Evolutionary conservation across 169 alveolate species (phyloP).

Genomic region (Plasmodium reichenowi): DNA sequence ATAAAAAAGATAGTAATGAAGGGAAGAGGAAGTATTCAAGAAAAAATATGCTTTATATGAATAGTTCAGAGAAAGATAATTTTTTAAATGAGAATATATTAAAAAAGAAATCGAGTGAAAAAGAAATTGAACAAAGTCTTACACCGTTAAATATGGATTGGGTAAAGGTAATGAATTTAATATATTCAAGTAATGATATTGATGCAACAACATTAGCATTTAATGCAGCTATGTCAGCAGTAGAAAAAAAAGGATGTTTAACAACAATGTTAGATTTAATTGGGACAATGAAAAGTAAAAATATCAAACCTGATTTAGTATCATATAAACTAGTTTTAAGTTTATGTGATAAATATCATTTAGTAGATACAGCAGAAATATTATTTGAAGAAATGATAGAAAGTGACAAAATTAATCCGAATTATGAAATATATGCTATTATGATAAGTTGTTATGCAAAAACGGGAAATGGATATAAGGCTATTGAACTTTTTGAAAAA

Average conservation of each 20-base stretch:
- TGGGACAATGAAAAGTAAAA: conserved; percentile 72
- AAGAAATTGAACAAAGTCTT: conserved; percentile 58
- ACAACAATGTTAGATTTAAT: conserved; percentile 36
- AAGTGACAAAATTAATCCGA: conserved; percentile 53
- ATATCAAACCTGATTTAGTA: conserved; percentile 73
- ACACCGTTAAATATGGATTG: conserved; percentile 67
- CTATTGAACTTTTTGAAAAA: conserved; percentile 60
- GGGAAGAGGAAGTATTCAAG: not conserved
- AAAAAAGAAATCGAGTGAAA: conserved; percentile 14
- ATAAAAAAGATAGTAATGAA: not conserved
- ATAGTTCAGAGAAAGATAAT: not conserved
- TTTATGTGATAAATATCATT: conserved; percentile 60
- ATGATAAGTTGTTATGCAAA: conserved; percentile 75
- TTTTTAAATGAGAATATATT: conserved; percentile 32
- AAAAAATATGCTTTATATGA: not conserved
- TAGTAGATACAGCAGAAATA: conserved; percentile 63
- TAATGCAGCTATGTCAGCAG: conserved; percentile 73
- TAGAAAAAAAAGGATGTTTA: conserved; percentile 73
- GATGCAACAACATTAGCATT: conserved; percentile 57
- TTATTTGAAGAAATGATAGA: conserved; percentile 67
- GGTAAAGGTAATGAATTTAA: conserved; percentile 71
- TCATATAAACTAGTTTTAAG: conserved; percentile 54
- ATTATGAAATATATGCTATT: conserved; percentile 64
- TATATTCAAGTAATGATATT: conserved; percentile 39
- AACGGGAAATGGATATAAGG: conserved; percentile 52